Percentiles rank a stretch among this genome's conserved stretches.
Evolutionary conservation across 176 grass and related monocot species (phyloP).

Genomic region (Oryza punctata): DNA sequence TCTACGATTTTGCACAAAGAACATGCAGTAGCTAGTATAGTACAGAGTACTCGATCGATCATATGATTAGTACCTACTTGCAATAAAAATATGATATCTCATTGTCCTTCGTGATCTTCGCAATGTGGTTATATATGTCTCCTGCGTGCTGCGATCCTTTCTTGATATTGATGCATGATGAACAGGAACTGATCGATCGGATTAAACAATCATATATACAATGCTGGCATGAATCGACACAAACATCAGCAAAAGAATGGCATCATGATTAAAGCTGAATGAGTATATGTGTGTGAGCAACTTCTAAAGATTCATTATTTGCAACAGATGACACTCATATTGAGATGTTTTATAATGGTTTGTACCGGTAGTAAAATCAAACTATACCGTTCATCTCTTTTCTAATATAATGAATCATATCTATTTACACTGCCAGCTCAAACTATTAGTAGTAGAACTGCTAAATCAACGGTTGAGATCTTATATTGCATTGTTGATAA

Average conservation of each 20-base stretch:
- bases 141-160: conserved; percentile 9
- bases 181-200: conserved; percentile 29
- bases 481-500: too few relatives aligned
- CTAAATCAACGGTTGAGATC: too few relatives aligned
- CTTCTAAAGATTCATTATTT: neutral
- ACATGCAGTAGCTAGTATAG: neutral
- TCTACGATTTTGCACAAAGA: too few relatives aligned
- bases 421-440: too few relatives aligned
- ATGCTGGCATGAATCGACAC: neutral
- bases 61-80: conserved; percentile 36
- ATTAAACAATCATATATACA: conserved; percentile 15
- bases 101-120: conserved; percentile 43
- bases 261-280: conserved; percentile 9
- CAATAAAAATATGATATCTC: conserved; percentile 6
- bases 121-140: conserved; percentile 27
- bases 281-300: neutral
- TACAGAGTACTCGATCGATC: conserved; percentile 4
- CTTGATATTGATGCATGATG: conserved; percentile 26
- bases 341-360: too few relatives aligned
- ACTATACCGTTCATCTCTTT: too few relatives aligned
- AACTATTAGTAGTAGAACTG: too few relatives aligned
- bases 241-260: neutral
- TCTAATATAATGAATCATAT: too few relatives aligned
- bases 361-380: too few relatives aligned
- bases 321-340: neutral